Percentiles rank a stretch among this genome's conserved stretches.
Conservation (phyloP, 2,329 filamentous ascomycete genomes). For the Colletotrichum cuscutae region DNA sequence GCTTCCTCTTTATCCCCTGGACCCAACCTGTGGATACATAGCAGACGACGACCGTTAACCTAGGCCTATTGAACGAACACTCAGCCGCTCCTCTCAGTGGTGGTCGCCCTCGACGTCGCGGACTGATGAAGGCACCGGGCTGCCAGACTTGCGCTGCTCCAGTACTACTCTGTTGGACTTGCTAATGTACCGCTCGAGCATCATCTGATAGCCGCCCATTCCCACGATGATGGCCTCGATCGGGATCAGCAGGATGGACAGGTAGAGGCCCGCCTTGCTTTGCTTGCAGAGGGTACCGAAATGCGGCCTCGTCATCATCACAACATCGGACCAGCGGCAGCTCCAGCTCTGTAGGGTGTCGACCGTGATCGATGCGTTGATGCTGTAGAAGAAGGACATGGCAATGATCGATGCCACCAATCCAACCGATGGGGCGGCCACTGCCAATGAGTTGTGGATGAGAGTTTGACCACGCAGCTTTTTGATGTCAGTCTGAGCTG, state of each 20-base stretch:
- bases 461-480: constrained; percentile 21
- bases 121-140: constrained; percentile 38
- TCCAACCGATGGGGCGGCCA: constrained; percentile 43
- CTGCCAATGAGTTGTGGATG: constrained; percentile 34
- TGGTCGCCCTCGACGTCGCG: constrained; percentile 20
- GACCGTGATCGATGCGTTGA: constrained; percentile 61
- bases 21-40: not conserved
- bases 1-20: not conserved
- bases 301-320: constrained; percentile 62
- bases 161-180: constrained; percentile 42
- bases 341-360: constrained; percentile 72
- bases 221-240: constrained; percentile 62
- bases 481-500: not conserved
- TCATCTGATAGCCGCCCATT: constrained; percentile 55
- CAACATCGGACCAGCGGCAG: constrained; percentile 67
- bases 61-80: not conserved
- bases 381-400: constrained; percentile 67
- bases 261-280: constrained; percentile 63
- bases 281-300: constrained; percentile 68
- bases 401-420: constrained; percentile 58
- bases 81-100: not conserved
- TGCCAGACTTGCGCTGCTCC: constrained; percentile 47
- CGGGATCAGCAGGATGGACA: constrained; percentile 67
- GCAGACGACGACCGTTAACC: not conserved
- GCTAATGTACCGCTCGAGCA: constrained; percentile 54